phyloP scores from a whole-genome alignment of 176 grass and related monocot species.

The Oryza brachyantha region DNA sequence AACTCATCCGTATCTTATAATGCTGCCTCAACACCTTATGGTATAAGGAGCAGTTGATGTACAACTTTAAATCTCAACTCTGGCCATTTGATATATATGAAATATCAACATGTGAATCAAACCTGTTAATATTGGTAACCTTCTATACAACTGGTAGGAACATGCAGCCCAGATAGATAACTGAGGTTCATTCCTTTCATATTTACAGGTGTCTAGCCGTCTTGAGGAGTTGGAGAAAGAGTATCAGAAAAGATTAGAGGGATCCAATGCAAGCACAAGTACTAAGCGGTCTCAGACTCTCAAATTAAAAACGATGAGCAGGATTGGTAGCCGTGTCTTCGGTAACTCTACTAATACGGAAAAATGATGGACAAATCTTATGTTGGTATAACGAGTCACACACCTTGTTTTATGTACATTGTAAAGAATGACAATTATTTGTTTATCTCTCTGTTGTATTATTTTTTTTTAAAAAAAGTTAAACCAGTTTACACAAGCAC shows the following conservation, averaged over 20 bases:
- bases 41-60: neutral
- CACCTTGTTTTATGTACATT: conserved; percentile 13
- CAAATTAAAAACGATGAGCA: conserved; percentile 52
- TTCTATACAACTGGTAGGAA: neutral
- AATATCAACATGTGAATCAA: neutral
- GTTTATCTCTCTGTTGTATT: neutral
- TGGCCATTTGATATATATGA: neutral
- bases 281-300: conserved; percentile 43
- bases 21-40: neutral
- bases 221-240: conserved; percentile 69
- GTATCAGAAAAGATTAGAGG: conserved; percentile 48
- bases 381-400: neutral
- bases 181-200: neutral
- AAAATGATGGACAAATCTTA: conserved; percentile 12
- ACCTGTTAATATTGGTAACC: neutral
- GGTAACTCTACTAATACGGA: conserved; percentile 33
- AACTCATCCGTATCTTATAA: neutral
- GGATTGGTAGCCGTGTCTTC: conserved; percentile 37
- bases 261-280: conserved; percentile 40
- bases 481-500: neutral
- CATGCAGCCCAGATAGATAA: neutral
- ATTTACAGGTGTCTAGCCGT: conserved; percentile 60
- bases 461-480: neutral
- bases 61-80: too few relatives aligned
- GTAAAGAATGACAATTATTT: conserved; percentile 8